Conservation (phyloP, 108 stramenopile species). For the Phaeodactylum tricornutum region DNA sequence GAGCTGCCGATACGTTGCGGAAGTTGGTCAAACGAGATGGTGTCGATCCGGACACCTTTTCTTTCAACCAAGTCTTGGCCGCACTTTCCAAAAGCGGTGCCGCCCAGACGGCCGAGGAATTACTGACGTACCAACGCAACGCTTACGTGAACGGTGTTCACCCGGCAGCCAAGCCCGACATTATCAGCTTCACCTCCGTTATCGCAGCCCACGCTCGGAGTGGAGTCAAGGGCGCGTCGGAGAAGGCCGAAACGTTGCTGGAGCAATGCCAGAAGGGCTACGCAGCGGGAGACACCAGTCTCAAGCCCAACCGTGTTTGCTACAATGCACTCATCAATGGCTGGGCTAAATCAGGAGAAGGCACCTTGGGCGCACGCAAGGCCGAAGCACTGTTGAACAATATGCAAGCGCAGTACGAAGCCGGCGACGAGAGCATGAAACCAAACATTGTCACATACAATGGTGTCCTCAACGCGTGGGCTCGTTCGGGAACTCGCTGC, state of each 20-base stretch:
- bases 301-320: slow-evolving; percentile 21
- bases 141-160: slow-evolving; percentile 25
- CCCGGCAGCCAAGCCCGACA: slow-evolving; percentile 34
- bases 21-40: slow-evolving; percentile 23
- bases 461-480: slow-evolving; percentile 34
- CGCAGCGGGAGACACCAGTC: slow-evolving; percentile 10
- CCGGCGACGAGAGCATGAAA: slow-evolving; percentile 8
- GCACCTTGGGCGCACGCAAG: slow-evolving; percentile 32
- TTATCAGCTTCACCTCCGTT: slow-evolving; percentile 37
- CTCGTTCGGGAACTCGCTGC: slow-evolving; percentile 25
- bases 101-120: slow-evolving; percentile 37
- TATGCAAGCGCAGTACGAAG: slow-evolving; percentile 24
- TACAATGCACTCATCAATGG: slow-evolving; percentile 39
- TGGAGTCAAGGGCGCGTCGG: slow-evolving; percentile 19
- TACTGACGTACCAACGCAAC: slow-evolving; percentile 41
- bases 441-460: slow-evolving; percentile 34
- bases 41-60: slow-evolving; percentile 44
- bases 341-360: slow-evolving; percentile 47
- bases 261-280: slow-evolving; percentile 15
- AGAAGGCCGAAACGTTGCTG: slow-evolving; percentile 23
- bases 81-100: slow-evolving; percentile 39
- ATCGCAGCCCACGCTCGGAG: slow-evolving; percentile 21
- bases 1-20: slow-evolving; percentile 40
- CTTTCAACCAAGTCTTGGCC: slow-evolving; percentile 50
- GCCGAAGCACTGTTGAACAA: slow-evolving; percentile 27